Conservation (phyloP, 1,284 basidiomycete genomes). For the Ganoderma meredithae region DNA sequence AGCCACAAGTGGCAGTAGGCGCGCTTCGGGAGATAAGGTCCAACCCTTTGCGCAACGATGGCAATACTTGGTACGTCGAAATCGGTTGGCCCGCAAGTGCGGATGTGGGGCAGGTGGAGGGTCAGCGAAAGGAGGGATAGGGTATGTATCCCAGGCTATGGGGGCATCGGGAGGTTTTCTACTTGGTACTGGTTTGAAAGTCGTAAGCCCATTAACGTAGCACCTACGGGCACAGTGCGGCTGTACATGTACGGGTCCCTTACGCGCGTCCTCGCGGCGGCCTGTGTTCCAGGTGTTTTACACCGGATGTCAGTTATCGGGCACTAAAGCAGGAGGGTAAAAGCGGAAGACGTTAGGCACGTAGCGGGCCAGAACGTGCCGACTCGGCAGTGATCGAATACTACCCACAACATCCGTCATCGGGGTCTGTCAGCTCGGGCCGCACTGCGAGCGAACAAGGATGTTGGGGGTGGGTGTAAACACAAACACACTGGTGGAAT, state of each 20-base stretch:
- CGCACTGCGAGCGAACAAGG: background rate
- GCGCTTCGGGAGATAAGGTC: background rate
- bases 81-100: background rate
- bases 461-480: background rate
- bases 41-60: background rate
- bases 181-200: too few species aligned
- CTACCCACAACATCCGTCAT: background rate
- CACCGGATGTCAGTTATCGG: background rate
- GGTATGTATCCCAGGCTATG: background rate
- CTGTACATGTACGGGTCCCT: background rate
- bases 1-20: background rate
- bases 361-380: background rate
- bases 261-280: background rate
- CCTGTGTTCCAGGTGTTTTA: background rate
- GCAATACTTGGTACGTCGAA: background rate
- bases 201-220: constrained; percentile 1
- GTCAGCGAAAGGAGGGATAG: background rate
- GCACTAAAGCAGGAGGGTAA: background rate
- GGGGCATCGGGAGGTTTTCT: too few species aligned
- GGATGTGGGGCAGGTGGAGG: background rate
- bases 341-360: background rate
- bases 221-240: background rate
- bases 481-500: background rate
- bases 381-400: background rate
- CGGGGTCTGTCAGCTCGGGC: background rate